Percentiles rank a stretch among this genome's conserved stretches.
phyloP scores from a whole-genome alignment of 805 yeast species.

The Candida nonsorbophila region DNA sequence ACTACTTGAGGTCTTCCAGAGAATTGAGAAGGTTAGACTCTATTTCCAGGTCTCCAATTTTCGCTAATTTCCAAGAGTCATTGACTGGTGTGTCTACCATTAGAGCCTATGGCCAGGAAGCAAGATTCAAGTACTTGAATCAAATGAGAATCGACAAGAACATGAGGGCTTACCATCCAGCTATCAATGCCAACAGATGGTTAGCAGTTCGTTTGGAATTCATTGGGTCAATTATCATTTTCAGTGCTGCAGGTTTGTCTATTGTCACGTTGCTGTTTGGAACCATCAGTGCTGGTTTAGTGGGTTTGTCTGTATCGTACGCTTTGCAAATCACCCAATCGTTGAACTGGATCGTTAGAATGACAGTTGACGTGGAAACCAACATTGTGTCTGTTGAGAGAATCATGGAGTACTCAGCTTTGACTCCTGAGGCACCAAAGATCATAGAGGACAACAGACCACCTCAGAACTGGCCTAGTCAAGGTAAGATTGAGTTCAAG shows the following conservation, averaged over 20 bases:
- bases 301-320: constrained; percentile 90
- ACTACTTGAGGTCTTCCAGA: constrained; percentile 70
- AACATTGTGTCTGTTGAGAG: constrained; percentile 96
- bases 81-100: constrained; percentile 71
- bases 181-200: constrained; percentile 95
- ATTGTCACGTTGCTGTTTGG: constrained; percentile 68
- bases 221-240: constrained; percentile 82
- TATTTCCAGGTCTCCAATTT: constrained; percentile 73
- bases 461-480: constrained; percentile 28
- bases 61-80: constrained; percentile 81
- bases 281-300: constrained; percentile 76
- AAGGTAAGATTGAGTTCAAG: constrained; percentile 31
- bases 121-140: constrained; percentile 60
- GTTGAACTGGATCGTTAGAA: constrained; percentile 95
- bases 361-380: constrained; percentile 98
- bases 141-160: constrained; percentile 74
- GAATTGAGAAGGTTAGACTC: constrained; percentile 81
- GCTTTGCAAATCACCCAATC: constrained; percentile 91
- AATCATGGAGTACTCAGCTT: constrained; percentile 77
- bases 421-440: constrained; percentile 81
- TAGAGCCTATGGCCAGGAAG: constrained; percentile 65
- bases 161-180: constrained; percentile 88
- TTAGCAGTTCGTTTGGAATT: constrained; percentile 90
- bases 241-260: constrained; percentile 79
- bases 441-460: constrained; percentile 65